A percentile compares a stretch with the other conserved stretches of the same genome.
These are phyloP conservation scores for Cylindrotheca closterium DNA, from an alignment of 108 stramenopile genomes.

Conservation along the genomic window DNA sequence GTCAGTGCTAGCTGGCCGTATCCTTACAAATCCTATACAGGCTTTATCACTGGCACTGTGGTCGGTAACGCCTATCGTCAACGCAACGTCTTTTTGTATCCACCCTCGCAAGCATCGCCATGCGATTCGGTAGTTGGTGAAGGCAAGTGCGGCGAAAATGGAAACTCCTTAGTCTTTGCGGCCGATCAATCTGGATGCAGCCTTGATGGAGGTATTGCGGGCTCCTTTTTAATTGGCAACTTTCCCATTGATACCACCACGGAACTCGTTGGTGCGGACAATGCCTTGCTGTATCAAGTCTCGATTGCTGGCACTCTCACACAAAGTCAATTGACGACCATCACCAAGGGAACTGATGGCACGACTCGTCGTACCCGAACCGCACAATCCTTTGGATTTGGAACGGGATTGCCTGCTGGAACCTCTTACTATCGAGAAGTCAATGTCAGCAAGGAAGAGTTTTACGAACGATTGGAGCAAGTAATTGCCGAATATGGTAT, in stretches of 20 bases:
- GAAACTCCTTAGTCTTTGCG: slow-evolving; percentile 35
- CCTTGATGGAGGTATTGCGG: slow-evolving; percentile 24
- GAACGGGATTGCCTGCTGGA: slow-evolving; percentile 4
- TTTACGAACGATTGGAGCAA: slow-evolving; percentile 20
- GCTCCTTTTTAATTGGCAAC: too few species aligned
- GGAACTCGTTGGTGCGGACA: slow-evolving; percentile 30
- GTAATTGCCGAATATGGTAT: slow-evolving; percentile 28
- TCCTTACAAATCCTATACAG: slow-evolving; percentile 17
- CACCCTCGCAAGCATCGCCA: slow-evolving; percentile 14
- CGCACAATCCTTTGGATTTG: slow-evolving; percentile 32
- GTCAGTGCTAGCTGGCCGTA: slow-evolving; percentile 24
- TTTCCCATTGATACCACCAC: slow-evolving; percentile 18
- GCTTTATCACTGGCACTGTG: slow-evolving; percentile 18
- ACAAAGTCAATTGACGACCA: slow-evolving; percentile 56
- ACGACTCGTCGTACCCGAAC: slow-evolving; percentile 30
- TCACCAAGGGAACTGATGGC: slow-evolving; percentile 13
- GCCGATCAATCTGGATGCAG: slow-evolving; percentile 43
- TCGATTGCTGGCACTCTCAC: slow-evolving; percentile 9
- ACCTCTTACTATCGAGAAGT: slow-evolving; percentile 42
- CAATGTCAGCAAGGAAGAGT: slow-evolving; percentile 31
- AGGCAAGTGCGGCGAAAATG: slow-evolving; percentile 43
- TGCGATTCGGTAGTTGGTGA: slow-evolving; percentile 30
- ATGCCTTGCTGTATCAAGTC: slow-evolving; percentile 50
- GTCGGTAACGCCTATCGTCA: slow-evolving; percentile 46
- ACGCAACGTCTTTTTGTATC: slow-evolving; percentile 47